A percentile compares a stretch with the other conserved stretches of the same genome.
Evolutionary conservation across 495 filamentous ascomycete genomes (phyloP).

Genomic region (Podospora tetraspora): DNA sequence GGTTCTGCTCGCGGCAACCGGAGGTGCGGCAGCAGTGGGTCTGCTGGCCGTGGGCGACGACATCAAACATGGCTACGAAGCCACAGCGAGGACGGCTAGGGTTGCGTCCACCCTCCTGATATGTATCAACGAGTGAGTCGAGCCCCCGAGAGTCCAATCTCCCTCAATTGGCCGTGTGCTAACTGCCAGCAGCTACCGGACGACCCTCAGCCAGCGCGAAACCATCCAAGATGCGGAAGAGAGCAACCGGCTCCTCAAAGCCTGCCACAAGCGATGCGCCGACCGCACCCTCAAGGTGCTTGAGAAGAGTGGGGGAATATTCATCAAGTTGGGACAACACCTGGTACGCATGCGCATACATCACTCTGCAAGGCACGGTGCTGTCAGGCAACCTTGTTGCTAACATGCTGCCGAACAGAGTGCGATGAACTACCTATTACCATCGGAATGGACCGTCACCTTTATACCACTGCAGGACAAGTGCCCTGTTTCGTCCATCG

Average conservation of each 20-base stretch:
- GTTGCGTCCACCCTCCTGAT: conserved; percentile 71
- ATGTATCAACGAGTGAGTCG: conserved; percentile 83
- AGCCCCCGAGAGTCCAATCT: neutral
- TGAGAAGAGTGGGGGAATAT: conserved; percentile 94
- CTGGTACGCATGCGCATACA: conserved; percentile 43
- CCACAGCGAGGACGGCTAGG: conserved; percentile 69
- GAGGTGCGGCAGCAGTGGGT: conserved; percentile 52
- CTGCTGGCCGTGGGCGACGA: conserved; percentile 65
- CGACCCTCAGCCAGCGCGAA: conserved; percentile 65
- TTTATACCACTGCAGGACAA: conserved; percentile 95
- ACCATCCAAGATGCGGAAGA: conserved; percentile 55
- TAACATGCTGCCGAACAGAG: conserved; percentile 40
- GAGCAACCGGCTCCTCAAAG: conserved; percentile 59
- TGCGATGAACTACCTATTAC: conserved; percentile 94
- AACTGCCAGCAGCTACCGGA: conserved; percentile 61
- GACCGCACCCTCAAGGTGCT: conserved; percentile 73
- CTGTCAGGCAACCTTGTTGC: neutral
- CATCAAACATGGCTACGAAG: conserved; percentile 64
- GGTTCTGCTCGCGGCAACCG: conserved; percentile 31
- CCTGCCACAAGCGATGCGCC: conserved; percentile 91
- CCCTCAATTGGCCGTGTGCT: conserved; percentile 2
- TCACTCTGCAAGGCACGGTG: neutral
- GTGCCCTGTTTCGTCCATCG: conserved; percentile 88
- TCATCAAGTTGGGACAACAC: conserved; percentile 97
- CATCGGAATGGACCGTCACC: conserved; percentile 89